Conservation (phyloP, 2,329 filamentous ascomycete genomes). For the Triangularia verruculosa region DNA sequence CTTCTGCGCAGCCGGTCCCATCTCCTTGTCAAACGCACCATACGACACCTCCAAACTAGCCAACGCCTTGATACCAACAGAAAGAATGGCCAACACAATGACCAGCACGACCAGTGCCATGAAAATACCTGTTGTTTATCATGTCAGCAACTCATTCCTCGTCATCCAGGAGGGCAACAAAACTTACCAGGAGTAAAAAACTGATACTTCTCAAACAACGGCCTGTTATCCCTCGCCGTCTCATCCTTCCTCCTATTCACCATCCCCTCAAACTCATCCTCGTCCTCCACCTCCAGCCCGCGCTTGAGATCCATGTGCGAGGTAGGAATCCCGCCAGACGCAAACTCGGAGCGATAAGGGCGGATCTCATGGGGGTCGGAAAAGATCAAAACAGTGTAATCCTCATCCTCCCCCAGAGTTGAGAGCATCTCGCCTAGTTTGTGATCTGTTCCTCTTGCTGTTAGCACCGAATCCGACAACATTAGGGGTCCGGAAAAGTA, state of each 20-base stretch:
- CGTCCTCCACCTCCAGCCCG: conserved; percentile 35
- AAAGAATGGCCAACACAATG: conserved; percentile 72
- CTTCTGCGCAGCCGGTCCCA: conserved; percentile 84
- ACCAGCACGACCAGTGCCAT: conserved; percentile 74
- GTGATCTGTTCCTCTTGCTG: conserved; percentile 39
- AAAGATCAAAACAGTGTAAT: conserved; percentile 74
- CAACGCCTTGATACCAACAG: conserved; percentile 73
- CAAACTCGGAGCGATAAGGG: conserved; percentile 64
- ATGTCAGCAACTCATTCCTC: neutral
- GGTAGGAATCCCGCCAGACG: conserved; percentile 46
- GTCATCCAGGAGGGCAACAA: neutral
- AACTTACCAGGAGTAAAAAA: conserved; percentile 82
- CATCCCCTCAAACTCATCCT: neutral
- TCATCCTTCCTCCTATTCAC: conserved; percentile 39
- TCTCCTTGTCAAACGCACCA: conserved; percentile 94
- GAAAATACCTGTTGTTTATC: conserved; percentile 66
- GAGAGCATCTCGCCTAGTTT: conserved; percentile 50
- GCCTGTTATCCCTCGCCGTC: conserved; percentile 41
- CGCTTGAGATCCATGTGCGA: conserved; percentile 72
- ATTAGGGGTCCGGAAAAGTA: conserved; percentile 27
- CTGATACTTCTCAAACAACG: conserved; percentile 88
- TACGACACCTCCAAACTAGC: conserved; percentile 84
- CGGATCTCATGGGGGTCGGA: conserved; percentile 56
- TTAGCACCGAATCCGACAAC: neutral
- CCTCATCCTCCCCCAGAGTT: conserved; percentile 50